A percentile compares a stretch with the other conserved stretches of the same genome.
phyloP scores from a whole-genome alignment of 495 filamentous ascomycete species.

The Lophiotrema nucula region DNA sequence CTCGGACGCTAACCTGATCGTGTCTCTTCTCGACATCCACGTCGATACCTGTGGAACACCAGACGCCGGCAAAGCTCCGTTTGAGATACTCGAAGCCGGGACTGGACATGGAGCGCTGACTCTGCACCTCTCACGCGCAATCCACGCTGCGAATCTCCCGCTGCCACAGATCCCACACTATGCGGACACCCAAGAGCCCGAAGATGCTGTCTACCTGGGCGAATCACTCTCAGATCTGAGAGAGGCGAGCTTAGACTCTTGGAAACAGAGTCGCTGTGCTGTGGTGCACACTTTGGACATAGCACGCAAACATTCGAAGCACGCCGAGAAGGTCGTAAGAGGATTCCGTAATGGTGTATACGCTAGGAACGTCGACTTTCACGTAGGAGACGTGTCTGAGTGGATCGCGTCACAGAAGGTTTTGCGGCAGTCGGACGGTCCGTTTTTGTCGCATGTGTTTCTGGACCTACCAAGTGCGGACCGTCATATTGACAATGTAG shows the following conservation, averaged over 20 bases:
- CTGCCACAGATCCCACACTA: conserved; percentile 22
- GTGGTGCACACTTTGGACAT: conserved; percentile 71
- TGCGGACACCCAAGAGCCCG: conserved; percentile 16
- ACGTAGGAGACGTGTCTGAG: conserved; percentile 61
- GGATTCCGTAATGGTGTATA: conserved; percentile 72
- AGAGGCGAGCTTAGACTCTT: conserved; percentile 37
- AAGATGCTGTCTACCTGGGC: conserved; percentile 26
- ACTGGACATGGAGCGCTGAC: conserved; percentile 78
- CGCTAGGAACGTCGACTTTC: conserved; percentile 63
- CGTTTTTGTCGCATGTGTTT: conserved; percentile 66
- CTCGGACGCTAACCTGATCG: conserved; percentile 68
- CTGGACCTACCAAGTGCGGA: conserved; percentile 68
- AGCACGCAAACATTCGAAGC: conserved; percentile 54
- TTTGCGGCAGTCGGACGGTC: conserved; percentile 32
- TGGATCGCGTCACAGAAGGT: conserved; percentile 53
- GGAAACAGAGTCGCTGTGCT: conserved; percentile 57
- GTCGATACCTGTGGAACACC: conserved; percentile 43
- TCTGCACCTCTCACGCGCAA: conserved; percentile 67
- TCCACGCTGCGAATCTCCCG: conserved; percentile 68
- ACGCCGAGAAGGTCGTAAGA: conserved; percentile 59
- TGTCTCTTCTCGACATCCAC: conserved; percentile 72
- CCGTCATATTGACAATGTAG: conserved; percentile 56
- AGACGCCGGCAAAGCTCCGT: conserved; percentile 34
- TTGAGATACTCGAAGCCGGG: conserved; percentile 79
- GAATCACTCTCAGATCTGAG: conserved; percentile 25